phyloP scores from a whole-genome alignment of 169 alveolate genomes.

The Plasmodium berghei region DNA sequence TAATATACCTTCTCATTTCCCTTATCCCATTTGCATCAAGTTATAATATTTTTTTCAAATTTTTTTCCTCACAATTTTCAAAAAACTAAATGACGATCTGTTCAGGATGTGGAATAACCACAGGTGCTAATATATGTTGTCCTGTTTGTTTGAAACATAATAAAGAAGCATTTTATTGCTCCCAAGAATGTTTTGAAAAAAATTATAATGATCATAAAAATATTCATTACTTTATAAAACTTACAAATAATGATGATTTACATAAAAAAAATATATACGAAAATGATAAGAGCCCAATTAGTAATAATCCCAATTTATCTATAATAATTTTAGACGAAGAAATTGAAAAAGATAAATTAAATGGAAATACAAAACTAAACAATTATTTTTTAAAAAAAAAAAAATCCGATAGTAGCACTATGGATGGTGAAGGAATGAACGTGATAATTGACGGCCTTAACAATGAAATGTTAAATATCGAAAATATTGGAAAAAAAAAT shows the following conservation, averaged over 20 bases:
- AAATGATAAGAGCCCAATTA: background rate
- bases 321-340: slow-evolving; percentile 33
- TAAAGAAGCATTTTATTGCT: slow-evolving; percentile 56
- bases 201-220: slow-evolving; percentile 66
- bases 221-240: slow-evolving; percentile 53
- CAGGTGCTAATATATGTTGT: slow-evolving; percentile 67
- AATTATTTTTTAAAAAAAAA: too few species aligned
- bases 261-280: slow-evolving; percentile 18
- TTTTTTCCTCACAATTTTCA: too few species aligned
- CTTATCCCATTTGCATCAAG: too few species aligned
- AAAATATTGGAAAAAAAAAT: background rate
- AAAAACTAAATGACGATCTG: slow-evolving; percentile 43
- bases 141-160: slow-evolving; percentile 64
- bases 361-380: too few species aligned
- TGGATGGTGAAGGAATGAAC: too few species aligned
- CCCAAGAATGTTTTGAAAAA: slow-evolving; percentile 68
- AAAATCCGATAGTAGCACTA: too few species aligned
- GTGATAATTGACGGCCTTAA: background rate
- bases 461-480: background rate
- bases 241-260: slow-evolving; percentile 28
- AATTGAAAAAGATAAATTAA: background rate
- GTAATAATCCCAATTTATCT: slow-evolving; percentile 18
- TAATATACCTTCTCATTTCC: too few species aligned
- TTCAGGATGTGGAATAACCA: slow-evolving; percentile 66
- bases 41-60: too few species aligned